Base-by-base conservation (phyloP, 2,329 filamentous ascomycete genomes). In the Chrysosporium queenslandicum region DNA sequence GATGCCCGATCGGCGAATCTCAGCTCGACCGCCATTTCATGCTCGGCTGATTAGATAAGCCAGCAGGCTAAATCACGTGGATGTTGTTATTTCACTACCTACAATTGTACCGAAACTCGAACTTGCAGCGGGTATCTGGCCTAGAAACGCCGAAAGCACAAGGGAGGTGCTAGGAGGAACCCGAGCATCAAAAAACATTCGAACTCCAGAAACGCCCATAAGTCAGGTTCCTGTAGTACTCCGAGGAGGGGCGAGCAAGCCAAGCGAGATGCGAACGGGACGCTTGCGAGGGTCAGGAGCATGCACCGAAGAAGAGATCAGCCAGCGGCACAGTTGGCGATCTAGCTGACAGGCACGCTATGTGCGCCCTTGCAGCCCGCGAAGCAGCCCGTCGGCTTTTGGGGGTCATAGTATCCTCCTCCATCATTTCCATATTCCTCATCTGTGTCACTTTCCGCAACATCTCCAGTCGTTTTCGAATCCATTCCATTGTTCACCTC, bases 361-460 rank as follows among this genome's bases (percentile, higher is more conserved):
- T 41, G 57, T n/a, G 36, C 21, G 9, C 68, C 64, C 4, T 56
- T 50, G 61, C 73, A 75, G 4, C 59, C 64, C 21, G 58, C 56
- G 56, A 62, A 67, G 61, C 77, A 80, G 23, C 68, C 75, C 2
- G 76, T 78, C 21, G 76, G 76, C 49, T 65, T 70, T 12, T 67
- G 67, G 30, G 77, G 76, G 61, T 79, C 71, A 61, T 79, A 80
- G 58, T 75, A 73, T 5, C 70, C 70, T 0, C 63, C 69, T 16
- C 51, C 25, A 45, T 58, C 53, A 60, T 61, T 59, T 36, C 54
- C 56, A 14, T 86, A 86, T 47, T 83, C 73, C 57, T 85, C 79
- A 63, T 87, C 86, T 1, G 78, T 82, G 59, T 87, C 84, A 56
- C 85, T 83, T 48, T 86, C 84, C 1, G 76, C 82, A 58, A 84